Evolutionary conservation across 139 green algal species (phyloP), one percentile per base, ranked within the genome.

Genomic region (Haematococcus lacustris): DNA sequence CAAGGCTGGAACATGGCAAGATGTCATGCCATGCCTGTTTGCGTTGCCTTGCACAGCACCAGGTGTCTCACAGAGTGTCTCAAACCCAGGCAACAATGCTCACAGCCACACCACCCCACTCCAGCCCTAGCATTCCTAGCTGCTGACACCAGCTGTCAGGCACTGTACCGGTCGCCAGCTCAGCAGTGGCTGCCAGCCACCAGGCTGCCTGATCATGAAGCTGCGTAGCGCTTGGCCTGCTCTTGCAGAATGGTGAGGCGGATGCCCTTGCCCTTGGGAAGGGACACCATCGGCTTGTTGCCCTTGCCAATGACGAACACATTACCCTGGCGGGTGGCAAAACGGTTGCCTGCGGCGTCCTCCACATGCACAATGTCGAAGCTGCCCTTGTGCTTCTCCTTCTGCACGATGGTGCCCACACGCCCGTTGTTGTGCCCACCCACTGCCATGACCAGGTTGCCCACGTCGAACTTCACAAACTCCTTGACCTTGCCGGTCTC

Each of bases 181-280:
- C n/a, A n/a, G 53, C 53, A 34, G 26, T 7, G 34, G 32, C 63
- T 69, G 63, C 63, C 30, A 35, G 33, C 68, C 13, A 4, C 3
- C 51, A 35, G 33, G 40, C 51, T 63, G 32, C 51, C 67, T 64
- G 70, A 72, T 37, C 51, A 71, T 60, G 61, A 72, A 38, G 72
- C 53, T n/a, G 76, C 87, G 72, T 90, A 93, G 25, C 80, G 74
- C 92, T 96, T 97, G 70, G 88, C 86, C 88, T 97, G 90, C 91
- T 99, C 95, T 87, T 99, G 89, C 75, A 99, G 83, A 74, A 98
- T 98, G 77, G 87, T 93, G 5, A 96, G 86, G 72, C 89, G 85
- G 71, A 99, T 87, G 72, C 96, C 96, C 90, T 98, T 98, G 85
- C 91, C 94, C 73, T 98, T 99, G 80, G 96, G 94, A 85, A 99